Conservation (phyloP, 371 early-diverging fungal species). For the Mortierella sp. region DNA sequence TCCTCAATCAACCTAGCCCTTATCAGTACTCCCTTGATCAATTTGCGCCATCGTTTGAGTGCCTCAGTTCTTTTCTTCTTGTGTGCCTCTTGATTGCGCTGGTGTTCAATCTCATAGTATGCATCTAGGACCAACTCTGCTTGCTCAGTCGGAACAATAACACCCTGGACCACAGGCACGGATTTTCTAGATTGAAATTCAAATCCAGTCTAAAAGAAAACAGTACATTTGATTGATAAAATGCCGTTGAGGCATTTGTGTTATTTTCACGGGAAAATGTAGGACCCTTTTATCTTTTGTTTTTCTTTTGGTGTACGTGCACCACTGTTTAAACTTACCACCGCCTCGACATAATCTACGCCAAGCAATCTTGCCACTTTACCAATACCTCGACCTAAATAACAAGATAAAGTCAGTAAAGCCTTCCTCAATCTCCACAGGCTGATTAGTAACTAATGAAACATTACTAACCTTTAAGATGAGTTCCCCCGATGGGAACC, state of each 20-base stretch:
- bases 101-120: constrained; percentile 42
- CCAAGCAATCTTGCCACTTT: constrained; percentile 78
- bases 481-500: constrained; percentile 87
- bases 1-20: constrained; percentile 66
- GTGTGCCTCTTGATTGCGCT: constrained; percentile 60
- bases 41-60: constrained; percentile 69
- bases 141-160: constrained; percentile 76
- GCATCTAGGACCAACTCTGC: constrained; percentile 74
- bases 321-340: constrained; percentile 63
- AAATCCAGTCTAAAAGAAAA: constrained; percentile 70
- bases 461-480: constrained; percentile 70
- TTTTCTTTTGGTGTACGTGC: background rate
- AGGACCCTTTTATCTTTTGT: background rate
- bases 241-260: background rate
- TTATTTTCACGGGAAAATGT: background rate
- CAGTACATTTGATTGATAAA: background rate
- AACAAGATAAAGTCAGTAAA: background rate
- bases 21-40: constrained; percentile 67
- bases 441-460: background rate
- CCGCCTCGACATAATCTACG: constrained; percentile 85
- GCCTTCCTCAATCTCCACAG: no score
- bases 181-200: constrained; percentile 76
- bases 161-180: constrained; percentile 78
- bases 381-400: constrained; percentile 61
- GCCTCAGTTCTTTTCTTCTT: constrained; percentile 66